Conservation (phyloP, 2,329 filamentous ascomycete genomes). For the Polychaeton citri region DNA sequence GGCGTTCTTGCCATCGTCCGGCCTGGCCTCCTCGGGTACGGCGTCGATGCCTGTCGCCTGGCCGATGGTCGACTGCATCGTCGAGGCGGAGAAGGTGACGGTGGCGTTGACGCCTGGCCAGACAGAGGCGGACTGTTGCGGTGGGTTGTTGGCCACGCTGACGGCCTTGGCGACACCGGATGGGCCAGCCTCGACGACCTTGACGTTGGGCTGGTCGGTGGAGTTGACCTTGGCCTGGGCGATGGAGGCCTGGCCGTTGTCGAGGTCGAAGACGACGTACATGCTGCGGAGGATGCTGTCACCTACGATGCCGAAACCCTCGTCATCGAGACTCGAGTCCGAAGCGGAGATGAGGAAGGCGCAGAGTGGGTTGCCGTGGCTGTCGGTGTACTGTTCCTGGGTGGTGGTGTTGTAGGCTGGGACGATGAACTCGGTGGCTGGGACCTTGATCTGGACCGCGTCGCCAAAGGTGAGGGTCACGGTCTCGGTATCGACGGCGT, state of each 20-base stretch:
- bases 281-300: constrained; percentile 20
- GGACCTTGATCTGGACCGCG: constrained; percentile 15
- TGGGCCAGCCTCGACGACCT: constrained; percentile 14
- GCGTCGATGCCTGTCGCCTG: constrained; percentile 18
- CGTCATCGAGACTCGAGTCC: constrained; percentile 1
- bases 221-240: constrained; percentile 18
- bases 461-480: constrained; percentile 17
- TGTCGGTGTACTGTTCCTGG: constrained; percentile 7
- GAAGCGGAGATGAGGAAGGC: constrained; percentile 14
- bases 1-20: neutral
- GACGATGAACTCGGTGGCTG: constrained; percentile 16
- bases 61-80: constrained; percentile 13
- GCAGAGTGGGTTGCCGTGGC: constrained; percentile 11
- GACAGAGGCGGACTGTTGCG: constrained; percentile 9
- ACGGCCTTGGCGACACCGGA: constrained; percentile 16
- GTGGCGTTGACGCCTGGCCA: constrained; percentile 10
- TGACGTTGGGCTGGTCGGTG: constrained; percentile 8
- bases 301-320: constrained; percentile 14
- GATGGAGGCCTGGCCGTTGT: constrained; percentile 21
- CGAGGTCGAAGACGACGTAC: constrained; percentile 24
- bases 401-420: constrained; percentile 15
- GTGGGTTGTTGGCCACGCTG: constrained; percentile 7
- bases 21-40: constrained; percentile 12
- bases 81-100: constrained; percentile 10
- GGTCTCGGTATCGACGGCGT: constrained; percentile 12